Evolutionary conservation across 108 stramenopile species (phyloP).

Genomic region (Licmophora abbreviata): DNA sequence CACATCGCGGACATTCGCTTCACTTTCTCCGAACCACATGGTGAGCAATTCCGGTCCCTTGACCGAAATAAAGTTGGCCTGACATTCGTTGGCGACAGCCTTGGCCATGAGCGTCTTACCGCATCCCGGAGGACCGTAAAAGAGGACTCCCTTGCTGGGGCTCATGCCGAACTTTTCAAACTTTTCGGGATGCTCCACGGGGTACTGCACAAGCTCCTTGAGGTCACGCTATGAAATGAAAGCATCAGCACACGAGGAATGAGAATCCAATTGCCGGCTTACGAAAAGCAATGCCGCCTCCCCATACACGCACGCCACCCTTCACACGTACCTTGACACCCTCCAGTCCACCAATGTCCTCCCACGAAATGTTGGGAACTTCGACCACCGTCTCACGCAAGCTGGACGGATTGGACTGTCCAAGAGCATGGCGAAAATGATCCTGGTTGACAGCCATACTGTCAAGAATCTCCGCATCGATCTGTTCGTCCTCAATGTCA

Average conservation of each 20-base stretch:
- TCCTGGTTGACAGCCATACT: conserved; percentile 98
- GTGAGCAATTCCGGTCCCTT: conserved; percentile 99
- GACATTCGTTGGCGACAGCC: conserved; percentile 99
- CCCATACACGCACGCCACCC: not conserved
- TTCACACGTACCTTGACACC: conserved; percentile 85
- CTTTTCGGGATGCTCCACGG: conserved; percentile 99
- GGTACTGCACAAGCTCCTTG: conserved; percentile 99
- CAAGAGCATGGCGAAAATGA: conserved; percentile 97
- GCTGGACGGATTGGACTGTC: conserved; percentile 95
- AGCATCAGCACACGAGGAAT: not conserved
- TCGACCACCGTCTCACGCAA: conserved; percentile 98
- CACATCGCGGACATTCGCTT: conserved; percentile 99
- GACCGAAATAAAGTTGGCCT: conserved; percentile 97
- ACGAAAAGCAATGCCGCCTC: not conserved
- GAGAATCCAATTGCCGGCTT: too few relatives aligned
- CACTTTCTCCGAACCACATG: conserved; percentile 99
- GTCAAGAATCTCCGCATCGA: conserved; percentile 99
- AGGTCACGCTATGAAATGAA: conserved; percentile 83
- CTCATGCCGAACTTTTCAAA: conserved; percentile 99
- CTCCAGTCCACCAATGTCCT: conserved; percentile 99
- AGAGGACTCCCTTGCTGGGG: conserved; percentile 96
- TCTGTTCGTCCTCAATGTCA: conserved; percentile 99
- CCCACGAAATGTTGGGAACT: conserved; percentile 98
- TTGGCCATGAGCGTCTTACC: conserved; percentile 99
- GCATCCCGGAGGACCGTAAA: conserved; percentile 99